Base-by-base conservation (phyloP, 2,329 filamentous ascomycete genomes). In the Grosmannia serpens region DNA sequence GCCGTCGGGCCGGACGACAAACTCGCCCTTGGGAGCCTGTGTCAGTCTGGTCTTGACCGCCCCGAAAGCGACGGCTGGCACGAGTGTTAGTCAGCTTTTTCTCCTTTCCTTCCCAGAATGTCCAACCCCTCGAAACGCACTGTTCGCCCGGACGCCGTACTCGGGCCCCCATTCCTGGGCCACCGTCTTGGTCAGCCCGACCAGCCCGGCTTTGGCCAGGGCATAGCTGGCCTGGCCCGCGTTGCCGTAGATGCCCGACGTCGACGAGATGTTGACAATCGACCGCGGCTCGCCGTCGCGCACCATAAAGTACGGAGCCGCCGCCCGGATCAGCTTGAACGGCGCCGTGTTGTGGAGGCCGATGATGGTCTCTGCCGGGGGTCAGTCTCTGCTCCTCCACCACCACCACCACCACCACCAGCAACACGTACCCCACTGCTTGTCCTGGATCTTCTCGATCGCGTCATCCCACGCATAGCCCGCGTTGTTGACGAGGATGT, bases 381-480 rank as follows among this genome's bases (percentile, higher is more conserved):
- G n/a, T n/a, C n/a, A n/a, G n/a, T n/a, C n/a, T n/a, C n/a, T n/a
- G n/a, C n/a, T n/a, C n/a, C n/a, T n/a, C n/a, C 15, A n/a, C 15
- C 17, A 44, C 4, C 24, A 49, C 24, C 1, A 26, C 15, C 1
- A 6, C 11, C 8, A 4, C 35, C 3, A 6, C 24, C 13, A 5
- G 24, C 2, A 17, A 15, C 7, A 49, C 46, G 1, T 22, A 49
- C 46, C 87, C 89, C 89, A 95, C 78, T 95, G 89, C 75, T 89
- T 89, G 76, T 95, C 89, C 20, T 85, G 88, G 78, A 90, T 92
- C 65, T 94, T 95, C 78, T 95, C 89, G 64, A 95, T 90, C 46
- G 95, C 89, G 8, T 87, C 91, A 70, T 96, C 91, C 89, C 90
- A 95, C 1, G 91, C 95, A 73, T 89, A 95, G 49, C 89, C 90